phyloP scores from a whole-genome alignment of 306 rosid genomes.

The Hippophae tibetana region DNA sequence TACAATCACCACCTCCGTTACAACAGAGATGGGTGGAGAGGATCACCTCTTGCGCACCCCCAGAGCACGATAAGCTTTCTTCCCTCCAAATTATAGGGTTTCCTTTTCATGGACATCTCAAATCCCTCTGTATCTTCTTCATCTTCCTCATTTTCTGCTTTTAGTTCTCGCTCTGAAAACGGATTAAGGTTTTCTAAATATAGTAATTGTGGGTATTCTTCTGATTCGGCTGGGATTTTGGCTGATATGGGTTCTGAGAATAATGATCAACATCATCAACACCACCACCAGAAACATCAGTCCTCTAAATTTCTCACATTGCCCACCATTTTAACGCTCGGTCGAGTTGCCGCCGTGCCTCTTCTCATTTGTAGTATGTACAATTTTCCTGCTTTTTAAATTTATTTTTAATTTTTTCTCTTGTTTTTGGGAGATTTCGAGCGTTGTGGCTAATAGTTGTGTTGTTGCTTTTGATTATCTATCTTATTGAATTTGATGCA shows the following conservation, averaged over 20 bases:
- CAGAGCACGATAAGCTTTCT: constrained; percentile 27
- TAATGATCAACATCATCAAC: constrained; percentile 20
- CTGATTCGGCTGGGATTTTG: constrained; percentile 28
- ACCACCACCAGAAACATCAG: constrained; percentile 14
- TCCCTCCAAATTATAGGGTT: constrained; percentile 20
- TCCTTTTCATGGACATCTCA: constrained; percentile 16
- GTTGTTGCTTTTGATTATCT: not conserved
- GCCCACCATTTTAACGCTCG: constrained; percentile 84
- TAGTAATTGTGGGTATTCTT: too few relatives aligned
- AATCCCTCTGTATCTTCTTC: constrained; percentile 5
- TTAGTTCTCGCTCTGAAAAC: constrained; percentile 1
- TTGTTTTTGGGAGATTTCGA: not conserved
- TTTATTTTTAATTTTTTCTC: not conserved
- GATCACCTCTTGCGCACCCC: constrained; percentile 27
- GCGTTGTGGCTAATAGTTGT: constrained; percentile 7
- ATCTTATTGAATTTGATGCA: too few relatives aligned
- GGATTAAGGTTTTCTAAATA: constrained; percentile 26
- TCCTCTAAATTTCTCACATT: constrained; percentile 68
- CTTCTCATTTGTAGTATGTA: constrained; percentile 61
- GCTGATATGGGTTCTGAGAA: constrained; percentile 45
- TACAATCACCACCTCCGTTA: constrained; percentile 4
- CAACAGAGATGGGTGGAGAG: constrained; percentile 22
- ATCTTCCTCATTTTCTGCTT: constrained; percentile 7
- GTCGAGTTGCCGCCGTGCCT: constrained; percentile 90
- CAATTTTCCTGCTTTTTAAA: not conserved